Conservation (phyloP, 164 flowering plant genomes). For the Liriodendron chinense region DNA sequence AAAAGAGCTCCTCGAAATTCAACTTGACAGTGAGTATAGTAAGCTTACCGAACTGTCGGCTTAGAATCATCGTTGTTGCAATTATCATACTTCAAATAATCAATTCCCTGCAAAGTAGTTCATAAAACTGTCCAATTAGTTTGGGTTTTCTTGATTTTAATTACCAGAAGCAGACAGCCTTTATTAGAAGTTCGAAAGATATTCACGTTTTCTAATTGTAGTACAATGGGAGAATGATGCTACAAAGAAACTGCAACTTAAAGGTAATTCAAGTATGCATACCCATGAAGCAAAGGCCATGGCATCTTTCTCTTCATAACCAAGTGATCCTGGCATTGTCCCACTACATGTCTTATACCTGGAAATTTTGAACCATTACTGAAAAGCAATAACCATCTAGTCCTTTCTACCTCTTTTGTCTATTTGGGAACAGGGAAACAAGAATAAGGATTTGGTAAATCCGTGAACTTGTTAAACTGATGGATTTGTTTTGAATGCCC, state of each 20-base stretch:
- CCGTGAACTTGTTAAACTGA: not conserved
- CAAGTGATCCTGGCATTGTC: constrained; percentile 68
- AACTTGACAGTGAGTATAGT: no score
- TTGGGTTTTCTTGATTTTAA: not conserved
- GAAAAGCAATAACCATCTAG: not conserved
- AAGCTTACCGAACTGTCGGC: constrained; percentile 35
- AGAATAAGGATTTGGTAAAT: no score
- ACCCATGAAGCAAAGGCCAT: constrained; percentile 71
- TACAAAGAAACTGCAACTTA: not conserved
- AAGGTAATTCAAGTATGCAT: not conserved
- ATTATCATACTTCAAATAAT: constrained; percentile 62
- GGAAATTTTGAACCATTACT: not conserved
- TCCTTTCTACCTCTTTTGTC: no score
- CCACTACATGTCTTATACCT: constrained; percentile 53
- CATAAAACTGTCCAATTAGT: not conserved
- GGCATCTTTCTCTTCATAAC: constrained; percentile 65
- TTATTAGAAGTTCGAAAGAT: not conserved
- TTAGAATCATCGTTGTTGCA: constrained; percentile 35
- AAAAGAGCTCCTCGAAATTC: not conserved
- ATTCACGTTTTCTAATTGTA: not conserved
- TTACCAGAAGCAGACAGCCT: not conserved
- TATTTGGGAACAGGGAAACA: no score
- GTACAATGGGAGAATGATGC: not conserved
- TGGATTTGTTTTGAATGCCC: no score
- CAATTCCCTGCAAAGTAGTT: constrained; percentile 38